phyloP scores from a whole-genome alignment of 306 rosid species.

The Sesbania bispinosa region DNA sequence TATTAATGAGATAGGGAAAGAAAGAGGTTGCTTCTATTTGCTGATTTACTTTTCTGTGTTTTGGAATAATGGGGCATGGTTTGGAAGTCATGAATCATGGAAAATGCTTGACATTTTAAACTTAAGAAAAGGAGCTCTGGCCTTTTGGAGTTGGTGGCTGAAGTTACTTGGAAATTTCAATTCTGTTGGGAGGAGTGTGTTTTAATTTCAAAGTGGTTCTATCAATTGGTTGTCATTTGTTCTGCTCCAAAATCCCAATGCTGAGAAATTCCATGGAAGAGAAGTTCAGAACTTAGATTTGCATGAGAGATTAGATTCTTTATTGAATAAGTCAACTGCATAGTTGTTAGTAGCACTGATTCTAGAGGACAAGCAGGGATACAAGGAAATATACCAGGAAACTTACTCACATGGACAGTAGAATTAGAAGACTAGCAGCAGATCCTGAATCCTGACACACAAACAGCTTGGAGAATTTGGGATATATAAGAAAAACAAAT shows the following conservation, averaged over 20 bases:
- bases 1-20: neutral
- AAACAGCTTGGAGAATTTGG: neutral
- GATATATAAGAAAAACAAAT: too few species aligned
- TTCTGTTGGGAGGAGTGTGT: too few species aligned
- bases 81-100: neutral
- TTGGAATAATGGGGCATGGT: neutral
- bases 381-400: neutral
- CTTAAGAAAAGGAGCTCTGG: neutral
- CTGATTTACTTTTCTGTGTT: neutral
- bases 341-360: neutral
- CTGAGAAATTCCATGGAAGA: neutral
- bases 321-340: too few species aligned
- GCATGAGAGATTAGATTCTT: too few species aligned
- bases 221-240: neutral
- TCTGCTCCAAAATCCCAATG: neutral
- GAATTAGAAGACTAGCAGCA: neutral
- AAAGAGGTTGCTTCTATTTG: neutral
- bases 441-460: neutral
- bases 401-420: neutral
- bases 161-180: constrained; percentile 21
- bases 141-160: too few species aligned
- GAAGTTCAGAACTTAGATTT: too few species aligned
- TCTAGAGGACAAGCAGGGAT: neutral
- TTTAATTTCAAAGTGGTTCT: neutral
- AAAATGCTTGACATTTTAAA: neutral